Percentiles rank a stretch among this genome's conserved stretches.
phyloP scores from a whole-genome alignment of 805 yeast genomes.

The Candida sonorensis region DNA sequence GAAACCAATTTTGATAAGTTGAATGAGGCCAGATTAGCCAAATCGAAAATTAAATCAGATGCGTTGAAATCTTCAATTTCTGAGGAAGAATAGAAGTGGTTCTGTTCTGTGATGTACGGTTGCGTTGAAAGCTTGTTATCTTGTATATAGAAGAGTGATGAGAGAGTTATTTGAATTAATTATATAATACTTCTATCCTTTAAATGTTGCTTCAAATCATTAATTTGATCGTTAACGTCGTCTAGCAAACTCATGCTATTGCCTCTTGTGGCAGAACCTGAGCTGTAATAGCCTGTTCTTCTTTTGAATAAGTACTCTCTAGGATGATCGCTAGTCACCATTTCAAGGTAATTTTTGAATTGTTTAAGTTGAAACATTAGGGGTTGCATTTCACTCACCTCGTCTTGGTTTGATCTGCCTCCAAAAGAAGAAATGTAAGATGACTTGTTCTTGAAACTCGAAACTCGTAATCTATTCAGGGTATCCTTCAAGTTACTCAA shows the following conservation, averaged over 20 bases:
- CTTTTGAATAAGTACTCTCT: conserved; percentile 26
- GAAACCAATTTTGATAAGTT: conserved; percentile 17
- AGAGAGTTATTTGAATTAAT: neutral
- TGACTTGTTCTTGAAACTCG: conserved; percentile 16
- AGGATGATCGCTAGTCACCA: conserved; percentile 29
- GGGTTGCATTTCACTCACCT: conserved; percentile 30
- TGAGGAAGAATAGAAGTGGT: neutral
- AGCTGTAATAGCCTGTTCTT: conserved; percentile 14
- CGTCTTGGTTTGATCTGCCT: conserved; percentile 7
- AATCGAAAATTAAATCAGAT: conserved; percentile 2
- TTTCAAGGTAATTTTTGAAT: conserved; percentile 25
- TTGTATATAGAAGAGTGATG: neutral
- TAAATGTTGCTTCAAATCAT: conserved; percentile 10
- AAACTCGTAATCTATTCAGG: conserved; percentile 19
- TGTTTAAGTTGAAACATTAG: conserved; percentile 27
- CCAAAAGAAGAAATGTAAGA: conserved; percentile 8
- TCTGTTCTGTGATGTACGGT: too few relatives aligned
- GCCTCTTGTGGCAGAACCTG: conserved; percentile 3
- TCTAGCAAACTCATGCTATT: conserved; percentile 19
- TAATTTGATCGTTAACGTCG: conserved; percentile 21
- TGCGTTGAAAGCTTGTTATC: neutral
- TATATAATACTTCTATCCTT: conserved; percentile 1
- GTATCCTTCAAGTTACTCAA: conserved; percentile 24
- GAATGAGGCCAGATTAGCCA: conserved; percentile 16
- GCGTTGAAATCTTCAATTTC: neutral